A percentile compares a stretch with the other conserved stretches of the same genome.
phyloP scores from a whole-genome alignment of 371 early-diverging fungal genomes.

The Rhizopus arrhizus region DNA sequence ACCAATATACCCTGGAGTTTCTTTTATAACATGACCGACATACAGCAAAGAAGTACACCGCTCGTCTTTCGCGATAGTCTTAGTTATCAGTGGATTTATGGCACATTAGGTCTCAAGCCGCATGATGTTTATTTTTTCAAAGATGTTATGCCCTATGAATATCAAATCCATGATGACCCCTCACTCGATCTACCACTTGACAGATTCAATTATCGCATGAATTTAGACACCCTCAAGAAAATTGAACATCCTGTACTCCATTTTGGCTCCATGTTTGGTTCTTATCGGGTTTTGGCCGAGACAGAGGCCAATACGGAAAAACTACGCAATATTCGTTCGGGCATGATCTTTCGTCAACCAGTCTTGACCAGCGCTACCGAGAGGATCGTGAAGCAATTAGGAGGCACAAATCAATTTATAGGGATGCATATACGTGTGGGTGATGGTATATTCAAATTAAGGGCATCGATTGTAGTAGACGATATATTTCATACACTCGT shows the following conservation, averaged over 20 bases:
- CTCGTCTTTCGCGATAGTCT: slow-evolving; percentile 44
- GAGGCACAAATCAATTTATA: slow-evolving; percentile 44
- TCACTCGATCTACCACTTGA: slow-evolving; percentile 46
- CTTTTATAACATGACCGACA: slow-evolving; percentile 52
- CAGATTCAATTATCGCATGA: slow-evolving; percentile 45
- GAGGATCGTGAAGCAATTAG: slow-evolving; percentile 47
- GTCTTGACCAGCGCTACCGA: slow-evolving; percentile 43
- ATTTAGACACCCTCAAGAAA: slow-evolving; percentile 43
- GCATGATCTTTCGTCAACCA: slow-evolving; percentile 57
- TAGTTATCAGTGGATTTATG: slow-evolving; percentile 45
- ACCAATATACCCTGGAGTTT: slow-evolving; percentile 63
- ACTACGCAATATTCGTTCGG: slow-evolving; percentile 40
- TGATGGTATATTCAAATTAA: slow-evolving; percentile 53
- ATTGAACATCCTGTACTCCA: slow-evolving; percentile 51
- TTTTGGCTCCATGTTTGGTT: slow-evolving; percentile 62
- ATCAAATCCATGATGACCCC: slow-evolving; percentile 55
- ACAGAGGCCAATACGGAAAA: slow-evolving; percentile 41
- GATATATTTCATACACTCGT: slow-evolving; percentile 50
- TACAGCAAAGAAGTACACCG: slow-evolving; percentile 30
- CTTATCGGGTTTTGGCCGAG: slow-evolving; percentile 54
- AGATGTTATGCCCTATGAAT: slow-evolving; percentile 57
- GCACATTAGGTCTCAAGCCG: slow-evolving; percentile 9
- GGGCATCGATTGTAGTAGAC: slow-evolving; percentile 49
- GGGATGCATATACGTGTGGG: slow-evolving; percentile 61
- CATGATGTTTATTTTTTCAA: slow-evolving; percentile 52